phyloP scores from a whole-genome alignment of 1,284 basidiomycete genomes.

The Irpex rosettiformis region DNA sequence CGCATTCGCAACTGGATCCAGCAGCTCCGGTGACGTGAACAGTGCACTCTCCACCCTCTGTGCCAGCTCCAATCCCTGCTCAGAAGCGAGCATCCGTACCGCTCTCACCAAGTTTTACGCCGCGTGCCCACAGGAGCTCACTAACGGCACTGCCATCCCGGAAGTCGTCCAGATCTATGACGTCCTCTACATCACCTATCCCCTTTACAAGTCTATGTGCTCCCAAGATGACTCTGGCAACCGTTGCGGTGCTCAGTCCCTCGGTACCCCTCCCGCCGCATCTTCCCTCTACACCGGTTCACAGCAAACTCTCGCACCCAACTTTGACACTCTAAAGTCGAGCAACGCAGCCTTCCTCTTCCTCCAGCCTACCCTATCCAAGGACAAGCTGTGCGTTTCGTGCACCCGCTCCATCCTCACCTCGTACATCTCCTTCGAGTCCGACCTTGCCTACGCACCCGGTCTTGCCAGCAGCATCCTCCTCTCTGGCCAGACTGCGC shows the following conservation, averaged over 20 bases:
- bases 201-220: conserved; percentile 69
- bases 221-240: conserved; percentile 63
- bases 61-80: conserved; percentile 43
- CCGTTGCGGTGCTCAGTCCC: conserved; percentile 53
- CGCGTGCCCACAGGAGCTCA: conserved; percentile 69
- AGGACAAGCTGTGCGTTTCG: conserved; percentile 64
- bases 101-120: conserved; percentile 68
- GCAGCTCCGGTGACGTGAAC: conserved; percentile 41
- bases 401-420: conserved; percentile 79
- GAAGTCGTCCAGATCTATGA: conserved; percentile 71
- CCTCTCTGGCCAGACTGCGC: conserved; percentile 57
- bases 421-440: conserved; percentile 75
- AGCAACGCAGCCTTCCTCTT: conserved; percentile 80
- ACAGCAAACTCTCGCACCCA: conserved; percentile 46
- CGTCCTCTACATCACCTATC: conserved; percentile 66
- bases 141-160: conserved; percentile 36
- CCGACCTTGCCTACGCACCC: conserved; percentile 64
- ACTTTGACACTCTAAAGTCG: conserved; percentile 59
- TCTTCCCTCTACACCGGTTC: conserved; percentile 16
- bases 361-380: conserved; percentile 51
- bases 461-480: conserved; percentile 66
- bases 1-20: conserved; percentile 50
- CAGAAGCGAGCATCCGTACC: conserved; percentile 52
- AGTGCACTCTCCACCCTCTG: conserved; percentile 62
- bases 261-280: conserved; percentile 18